Percentiles rank a stretch among this genome's conserved stretches.
Conservation (phyloP, 139 green algal species). For the Trebouxia sp. region DNA sequence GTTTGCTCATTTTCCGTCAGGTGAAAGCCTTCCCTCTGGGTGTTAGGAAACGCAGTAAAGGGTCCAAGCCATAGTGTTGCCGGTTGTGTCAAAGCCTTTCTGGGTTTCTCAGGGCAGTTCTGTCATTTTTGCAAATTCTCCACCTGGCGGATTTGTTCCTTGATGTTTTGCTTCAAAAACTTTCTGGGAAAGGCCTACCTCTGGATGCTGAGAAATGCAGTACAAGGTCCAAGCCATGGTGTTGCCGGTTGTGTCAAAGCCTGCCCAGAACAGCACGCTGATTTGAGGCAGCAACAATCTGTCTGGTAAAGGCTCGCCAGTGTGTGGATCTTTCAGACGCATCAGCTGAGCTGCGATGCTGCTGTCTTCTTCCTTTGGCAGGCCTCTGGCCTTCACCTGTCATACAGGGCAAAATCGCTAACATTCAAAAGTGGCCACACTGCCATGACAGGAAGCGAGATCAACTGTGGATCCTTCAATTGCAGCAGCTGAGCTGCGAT, state of each 20-base stretch:
- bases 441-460: too few relatives aligned
- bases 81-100: too few relatives aligned
- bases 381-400: slow-evolving; percentile 20
- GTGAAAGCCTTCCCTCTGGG: too few relatives aligned
- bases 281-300: background rate
- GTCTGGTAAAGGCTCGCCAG: background rate
- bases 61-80: too few relatives aligned
- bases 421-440: too few relatives aligned
- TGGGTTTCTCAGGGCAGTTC: too few relatives aligned
- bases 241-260: slow-evolving; percentile 25
- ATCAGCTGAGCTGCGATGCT: slow-evolving; percentile 22
- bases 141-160: too few relatives aligned
- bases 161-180: too few relatives aligned
- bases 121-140: background rate
- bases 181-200: too few relatives aligned
- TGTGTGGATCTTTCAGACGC: background rate
- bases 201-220: slow-evolving; percentile 12
- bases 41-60: too few relatives aligned
- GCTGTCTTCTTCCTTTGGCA: background rate
- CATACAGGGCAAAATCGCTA: too few relatives aligned
- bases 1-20: too few relatives aligned
- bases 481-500: slow-evolving; percentile 18
- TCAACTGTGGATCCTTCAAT: background rate
- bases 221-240: slow-evolving; percentile 26
- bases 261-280: slow-evolving; percentile 16